These are phyloP conservation scores for Russula brevipes DNA, from an alignment of 768 basidiomycete species.

Conservation along the genomic window DNA sequence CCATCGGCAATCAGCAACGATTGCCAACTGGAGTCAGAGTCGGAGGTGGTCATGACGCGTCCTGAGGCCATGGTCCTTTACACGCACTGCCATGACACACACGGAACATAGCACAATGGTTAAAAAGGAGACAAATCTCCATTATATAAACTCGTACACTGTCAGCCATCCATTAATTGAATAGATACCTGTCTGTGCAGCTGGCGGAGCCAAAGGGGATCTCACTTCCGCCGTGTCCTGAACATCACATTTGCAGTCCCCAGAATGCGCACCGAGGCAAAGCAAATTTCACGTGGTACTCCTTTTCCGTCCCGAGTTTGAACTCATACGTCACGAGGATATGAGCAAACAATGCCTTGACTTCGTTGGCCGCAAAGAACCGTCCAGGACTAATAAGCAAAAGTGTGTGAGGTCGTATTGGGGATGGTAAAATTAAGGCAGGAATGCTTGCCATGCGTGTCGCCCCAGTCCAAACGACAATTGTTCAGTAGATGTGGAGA, in stretches of 20 bases:
- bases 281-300: neutral
- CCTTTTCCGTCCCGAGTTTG: constrained; percentile 23
- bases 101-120: too few relatives aligned
- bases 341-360: constrained; percentile 29
- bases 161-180: too few relatives aligned
- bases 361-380: constrained; percentile 27
- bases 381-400: constrained; percentile 26
- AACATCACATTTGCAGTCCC: constrained; percentile 25
- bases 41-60: too few relatives aligned
- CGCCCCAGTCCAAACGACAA: constrained; percentile 29
- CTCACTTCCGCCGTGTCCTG: constrained; percentile 22
- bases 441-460: constrained; percentile 29
- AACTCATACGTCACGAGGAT: constrained; percentile 28
- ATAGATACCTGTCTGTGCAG: neutral
- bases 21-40: too few relatives aligned
- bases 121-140: too few relatives aligned
- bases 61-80: too few relatives aligned
- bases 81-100: too few relatives aligned
- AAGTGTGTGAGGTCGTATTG: neutral
- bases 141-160: too few relatives aligned
- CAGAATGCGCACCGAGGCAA: constrained; percentile 11
- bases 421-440: neutral
- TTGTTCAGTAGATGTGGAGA: constrained; percentile 22
- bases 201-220: neutral
- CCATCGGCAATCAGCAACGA: too few relatives aligned